Conservation (phyloP, 148 eudicot species). For the Linanthus parryae region DNA sequence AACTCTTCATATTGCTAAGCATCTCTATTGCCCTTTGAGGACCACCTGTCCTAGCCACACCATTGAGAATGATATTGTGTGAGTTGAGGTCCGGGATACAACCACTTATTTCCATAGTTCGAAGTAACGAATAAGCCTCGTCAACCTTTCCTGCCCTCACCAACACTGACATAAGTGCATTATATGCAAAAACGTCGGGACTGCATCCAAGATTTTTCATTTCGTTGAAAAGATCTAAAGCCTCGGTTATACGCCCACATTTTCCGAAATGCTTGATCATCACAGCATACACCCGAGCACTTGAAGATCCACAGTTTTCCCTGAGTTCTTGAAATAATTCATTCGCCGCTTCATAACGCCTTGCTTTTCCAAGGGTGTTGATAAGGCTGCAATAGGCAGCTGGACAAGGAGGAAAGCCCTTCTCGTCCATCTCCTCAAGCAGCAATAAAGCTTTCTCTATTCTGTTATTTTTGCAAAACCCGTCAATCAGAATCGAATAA, state of each 20-base stretch:
- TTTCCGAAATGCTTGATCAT: constrained; percentile 96
- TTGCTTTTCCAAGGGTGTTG: constrained; percentile 76
- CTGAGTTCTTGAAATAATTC: constrained; percentile 89
- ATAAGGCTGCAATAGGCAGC: constrained; percentile 97
- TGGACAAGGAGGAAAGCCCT: constrained; percentile 91
- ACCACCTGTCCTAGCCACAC: constrained; percentile 71
- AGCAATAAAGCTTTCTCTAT: constrained; percentile 77
- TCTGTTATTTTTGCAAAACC: constrained; percentile 80
- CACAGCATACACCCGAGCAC: constrained; percentile 87
- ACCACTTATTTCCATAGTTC: constrained; percentile 70
- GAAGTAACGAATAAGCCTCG: constrained; percentile 67
- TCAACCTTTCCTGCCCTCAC: constrained; percentile 73
- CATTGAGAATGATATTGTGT: constrained; percentile 74
- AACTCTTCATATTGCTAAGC: constrained; percentile 68
- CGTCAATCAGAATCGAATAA: constrained; percentile 88
- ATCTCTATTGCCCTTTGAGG: constrained; percentile 66
- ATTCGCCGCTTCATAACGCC: constrained; percentile 86
- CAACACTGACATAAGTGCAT: constrained; percentile 94
- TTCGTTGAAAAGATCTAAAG: constrained; percentile 74
- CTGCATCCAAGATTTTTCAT: constrained; percentile 69
- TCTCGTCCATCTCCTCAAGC: constrained; percentile 98
- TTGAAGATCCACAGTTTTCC: constrained; percentile 84
- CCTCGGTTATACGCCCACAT: constrained; percentile 61
- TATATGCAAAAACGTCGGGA: constrained; percentile 78
- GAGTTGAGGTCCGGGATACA: constrained; percentile 80